Base-by-base conservation (phyloP, 768 basidiomycete species). In the Boletus rufocinnamomeus region DNA sequence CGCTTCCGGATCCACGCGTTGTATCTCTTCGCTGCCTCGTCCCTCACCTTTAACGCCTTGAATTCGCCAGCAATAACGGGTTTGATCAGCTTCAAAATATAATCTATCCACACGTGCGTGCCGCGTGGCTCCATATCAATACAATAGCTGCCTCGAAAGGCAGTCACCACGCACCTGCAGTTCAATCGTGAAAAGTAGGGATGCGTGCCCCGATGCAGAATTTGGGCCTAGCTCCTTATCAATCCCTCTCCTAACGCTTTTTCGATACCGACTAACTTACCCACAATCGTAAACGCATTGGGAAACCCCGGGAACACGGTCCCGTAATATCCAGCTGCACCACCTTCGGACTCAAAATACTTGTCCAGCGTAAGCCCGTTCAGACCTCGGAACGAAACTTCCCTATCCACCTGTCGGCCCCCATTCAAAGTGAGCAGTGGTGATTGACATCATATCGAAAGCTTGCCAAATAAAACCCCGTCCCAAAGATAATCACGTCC, bases 281-380 rank as follows among this genome's bases (percentile, higher is more conserved):
- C 53, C 27, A 52, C 34, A 35, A 37, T n/a, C 19, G 47, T 51
- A n/a, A 54, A 52, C 14, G n/a, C 25, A 23, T 52, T 53, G 13
- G 32, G 53, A 7, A 53, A 30, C 32, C 21, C 82, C 34, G 83
- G 83, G 38, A 79, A 71, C 53, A 78, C 78, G 25, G 77, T 74
- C 7, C 86, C 85, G 21, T 81, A 66, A 68, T 86, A 86, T 79
- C 32, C 53, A 53, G 35, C 17, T 17, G 54, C 54, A 10, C 49
- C 35, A 23, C 52, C 51, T 30, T 52, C 28, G 5, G 37, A 21
- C 51, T 28, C n/a, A 10, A 52, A 28, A 54, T 32, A 53, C 28
- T 54, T 25, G 9, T 54, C 25, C 6, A 28, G 49, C 25, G 27
- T 40, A 30, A 54, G 51, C 37, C 37, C 37, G 10, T 32, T 25